Base-by-base conservation (phyloP, 129 eudicot species). In the Centella asiatica region DNA sequence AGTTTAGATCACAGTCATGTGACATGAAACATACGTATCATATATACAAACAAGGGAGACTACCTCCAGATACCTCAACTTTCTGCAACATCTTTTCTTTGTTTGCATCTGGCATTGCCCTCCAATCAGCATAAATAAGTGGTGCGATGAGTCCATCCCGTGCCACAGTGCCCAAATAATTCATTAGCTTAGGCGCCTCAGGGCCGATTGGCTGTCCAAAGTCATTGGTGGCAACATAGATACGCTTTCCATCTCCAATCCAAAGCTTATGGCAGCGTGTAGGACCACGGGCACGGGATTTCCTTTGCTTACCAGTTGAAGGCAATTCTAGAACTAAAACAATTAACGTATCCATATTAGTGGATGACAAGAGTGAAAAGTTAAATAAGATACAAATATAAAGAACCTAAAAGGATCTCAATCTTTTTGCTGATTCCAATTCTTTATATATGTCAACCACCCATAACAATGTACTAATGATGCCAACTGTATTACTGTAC, bases 31-130 rank as follows among this genome's bases (percentile, higher is more conserved):
- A n/a, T n/a, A n/a, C n/a, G n/a, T n/a, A n/a, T n/a, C n/a, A n/a
- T n/a, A n/a, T n/a, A n/a, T n/a, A n/a, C n/a, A n/a, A n/a, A n/a
- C n/a, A n/a, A n/a, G n/a, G n/a, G n/a, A n/a, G n/a, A n/a, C n/a
- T n/a, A n/a, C n/a, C n/a, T n/a, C n/a, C 23, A 39, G 46, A 63
- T 77, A 81, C 86, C 86, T 72, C 69, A 56, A 81, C 86, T 76
- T 82, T 68, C 77, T 82, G 72, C 88, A 84, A 82, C 81, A 78
- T 75, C 26, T 44, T 69, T 72, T 82, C 84, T 69, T 82, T 82
- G 51, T 64, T 78, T 47, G 68, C 84, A 37, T 74, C 69, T 1
- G 88, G 88, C 69, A 82, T 50, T 63, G 72, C 65, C 56, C 74
- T 72, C 88, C 88, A 82, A 67, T 72, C 75, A 55, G 65, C 50